Evolutionary conservation across 176 grass and related monocot genomes (phyloP).

Genomic region (Luzula sylvatica): DNA sequence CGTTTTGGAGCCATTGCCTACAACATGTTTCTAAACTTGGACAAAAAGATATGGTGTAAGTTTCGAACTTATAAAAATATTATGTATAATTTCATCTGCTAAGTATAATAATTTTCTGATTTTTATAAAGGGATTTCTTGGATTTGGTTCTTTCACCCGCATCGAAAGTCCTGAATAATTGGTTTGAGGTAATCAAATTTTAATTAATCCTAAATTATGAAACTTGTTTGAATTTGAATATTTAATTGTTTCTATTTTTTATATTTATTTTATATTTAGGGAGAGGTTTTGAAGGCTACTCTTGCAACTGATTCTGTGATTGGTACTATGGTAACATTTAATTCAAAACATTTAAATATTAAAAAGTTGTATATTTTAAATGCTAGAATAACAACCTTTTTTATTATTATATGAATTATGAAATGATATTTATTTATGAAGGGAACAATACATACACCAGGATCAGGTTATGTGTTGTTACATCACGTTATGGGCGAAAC

Average conservation of each 20-base stretch:
- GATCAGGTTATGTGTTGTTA: conserved; percentile 93
- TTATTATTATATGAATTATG: too few species aligned
- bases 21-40: conserved; percentile 46
- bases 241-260: too few species aligned
- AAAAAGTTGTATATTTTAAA: too few species aligned
- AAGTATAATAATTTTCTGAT: neutral
- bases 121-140: conserved; percentile 61
- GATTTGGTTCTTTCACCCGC: conserved; percentile 82
- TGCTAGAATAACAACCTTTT: too few species aligned
- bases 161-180: conserved; percentile 86
- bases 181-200: conserved; percentile 61
- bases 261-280: conserved; percentile 30
- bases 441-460: conserved; percentile 74
- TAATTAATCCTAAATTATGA: too few species aligned
- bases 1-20: conserved; percentile 67
- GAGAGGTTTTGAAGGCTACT: conserved; percentile 78
- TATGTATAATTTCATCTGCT: neutral
- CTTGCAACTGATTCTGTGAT: conserved; percentile 91
- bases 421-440: conserved; percentile 46
- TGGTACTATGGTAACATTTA: conserved; percentile 56
- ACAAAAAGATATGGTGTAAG: conserved; percentile 91
- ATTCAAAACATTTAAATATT: neutral
- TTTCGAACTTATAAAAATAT: neutral
- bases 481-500: conserved; percentile 97
- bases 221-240: neutral